Evolutionary conservation across 768 basidiomycete species (phyloP), one percentile per base, ranked within the genome.

Genomic region (Atractiella rhizophila): DNA sequence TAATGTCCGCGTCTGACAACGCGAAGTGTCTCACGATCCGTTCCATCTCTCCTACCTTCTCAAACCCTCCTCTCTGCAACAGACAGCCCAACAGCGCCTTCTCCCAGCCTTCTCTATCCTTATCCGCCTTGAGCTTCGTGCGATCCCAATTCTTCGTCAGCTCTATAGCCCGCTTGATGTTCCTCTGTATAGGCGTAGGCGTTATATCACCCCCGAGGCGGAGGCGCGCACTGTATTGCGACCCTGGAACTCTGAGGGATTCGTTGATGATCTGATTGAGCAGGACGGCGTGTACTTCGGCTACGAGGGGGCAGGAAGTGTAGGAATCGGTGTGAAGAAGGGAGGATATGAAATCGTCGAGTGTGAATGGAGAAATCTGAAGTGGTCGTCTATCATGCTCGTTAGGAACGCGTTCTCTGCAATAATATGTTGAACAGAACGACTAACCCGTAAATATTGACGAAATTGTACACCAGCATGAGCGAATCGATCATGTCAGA

Each of bases 301-400:
- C 71, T 31, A 96, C 68, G 33, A 98, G 63, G 15, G 66, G 52
- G 51, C 82, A 86, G 3, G 73, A 68, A 3, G 70, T 64, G 39
- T 88, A 78, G 35, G 60, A 45, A 35, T 65, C 58, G 24, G 69
- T 65, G 59, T 96, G 88, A 36, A 74, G 73, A 24, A 96, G 63
- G 0, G 85, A 76, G 43, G 72, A 68, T 54, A 85, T 83, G 56
- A 76, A 79, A 54, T 96, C 88, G 57, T 98, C 91, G 52, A 98
- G 64, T 0, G 85, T 75, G 57, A 94, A 79, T 11, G 73, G 63
- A 11, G 86, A 86, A 15, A 98, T 60, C 46, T 77, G 74, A 13
- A 96, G 65, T 2, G 86, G 76, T 66, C 76, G 74, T 5, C 88
- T 91, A n/a, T n/a, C n/a, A n/a, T n/a, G n/a, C n/a, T n/a, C n/a